phyloP scores from a whole-genome alignment of 2,329 filamentous ascomycete species.

The Trichoderma breve region DNA sequence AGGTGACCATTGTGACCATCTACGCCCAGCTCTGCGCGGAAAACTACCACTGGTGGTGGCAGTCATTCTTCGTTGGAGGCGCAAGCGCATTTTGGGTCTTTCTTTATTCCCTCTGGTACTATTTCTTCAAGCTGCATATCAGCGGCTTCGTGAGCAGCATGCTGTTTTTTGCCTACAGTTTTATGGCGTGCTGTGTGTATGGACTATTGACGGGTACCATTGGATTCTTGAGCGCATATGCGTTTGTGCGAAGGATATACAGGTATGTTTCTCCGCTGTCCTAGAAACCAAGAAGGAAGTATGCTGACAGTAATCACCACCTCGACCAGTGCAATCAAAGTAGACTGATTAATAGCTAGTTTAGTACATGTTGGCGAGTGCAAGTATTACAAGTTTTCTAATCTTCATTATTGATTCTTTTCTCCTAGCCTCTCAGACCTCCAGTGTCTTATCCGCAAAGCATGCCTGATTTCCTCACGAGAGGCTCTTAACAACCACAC shows the following conservation, averaged over 20 bases:
- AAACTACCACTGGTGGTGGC: slow-evolving; percentile 94
- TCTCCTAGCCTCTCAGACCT: background rate
- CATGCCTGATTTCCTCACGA: background rate
- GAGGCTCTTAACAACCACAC: background rate
- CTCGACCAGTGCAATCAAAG: slow-evolving; percentile 48
- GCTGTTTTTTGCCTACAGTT: slow-evolving; percentile 83
- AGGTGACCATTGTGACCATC: slow-evolving; percentile 79
- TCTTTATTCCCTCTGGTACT: slow-evolving; percentile 81
- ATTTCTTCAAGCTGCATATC: slow-evolving; percentile 75
- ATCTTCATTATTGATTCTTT: background rate
- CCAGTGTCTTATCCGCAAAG: background rate
- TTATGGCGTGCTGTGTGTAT: slow-evolving; percentile 78
- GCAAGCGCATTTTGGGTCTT: slow-evolving; percentile 80
- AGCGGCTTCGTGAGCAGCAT: slow-evolving; percentile 74
- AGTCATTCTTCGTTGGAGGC: slow-evolving; percentile 76
- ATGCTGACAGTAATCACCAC: background rate
- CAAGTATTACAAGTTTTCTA: background rate
- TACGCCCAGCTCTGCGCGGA: slow-evolving; percentile 81
- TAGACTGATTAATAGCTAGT: slow-evolving; percentile 36
- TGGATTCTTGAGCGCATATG: slow-evolving; percentile 79
- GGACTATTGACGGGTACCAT: slow-evolving; percentile 79
- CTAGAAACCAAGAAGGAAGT: background rate
- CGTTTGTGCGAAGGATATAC: slow-evolving; percentile 81
- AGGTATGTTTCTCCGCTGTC: slow-evolving; percentile 50
- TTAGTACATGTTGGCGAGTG: background rate